These are phyloP conservation scores for Gossypium gossypioides DNA, from an alignment of 441 rosid genomes.

Conservation along the genomic window DNA sequence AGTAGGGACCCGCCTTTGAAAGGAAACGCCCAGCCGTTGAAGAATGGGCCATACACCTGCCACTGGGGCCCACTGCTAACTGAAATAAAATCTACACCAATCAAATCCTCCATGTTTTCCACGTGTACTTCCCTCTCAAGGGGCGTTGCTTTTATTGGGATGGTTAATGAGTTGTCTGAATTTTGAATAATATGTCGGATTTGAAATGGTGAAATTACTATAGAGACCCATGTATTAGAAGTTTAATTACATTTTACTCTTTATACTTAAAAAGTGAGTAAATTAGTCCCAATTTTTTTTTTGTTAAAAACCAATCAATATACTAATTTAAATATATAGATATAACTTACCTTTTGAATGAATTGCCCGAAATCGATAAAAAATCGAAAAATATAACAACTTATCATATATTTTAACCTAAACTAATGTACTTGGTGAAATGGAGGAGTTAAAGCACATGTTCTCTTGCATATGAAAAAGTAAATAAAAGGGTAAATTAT, in stretches of 20 bases:
- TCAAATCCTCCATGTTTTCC: background rate
- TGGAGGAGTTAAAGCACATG: background rate
- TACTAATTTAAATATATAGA: too few species aligned
- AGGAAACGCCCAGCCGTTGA: background rate
- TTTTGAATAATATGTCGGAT: too few species aligned
- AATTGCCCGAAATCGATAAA: too few species aligned
- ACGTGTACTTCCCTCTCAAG: background rate
- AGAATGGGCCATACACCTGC: background rate
- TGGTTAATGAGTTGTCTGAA: background rate
- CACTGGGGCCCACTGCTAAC: background rate
- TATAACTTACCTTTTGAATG: too few species aligned
- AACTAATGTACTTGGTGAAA: too few species aligned
- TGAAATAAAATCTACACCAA: background rate
- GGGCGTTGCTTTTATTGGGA: background rate
- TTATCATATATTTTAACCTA: too few species aligned
- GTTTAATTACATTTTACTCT: too few species aligned
- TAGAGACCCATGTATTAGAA: too few species aligned
- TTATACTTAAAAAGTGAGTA: fast-evolving
- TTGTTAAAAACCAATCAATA: too few species aligned
- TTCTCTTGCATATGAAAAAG: background rate
- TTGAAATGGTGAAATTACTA: too few species aligned
- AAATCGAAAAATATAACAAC: too few species aligned
- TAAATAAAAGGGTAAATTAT: too few species aligned
- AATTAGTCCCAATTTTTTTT: fast-evolving
- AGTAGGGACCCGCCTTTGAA: background rate